phyloP scores from a whole-genome alignment of 495 filamentous ascomycete genomes.

The Collariella sp. region DNA sequence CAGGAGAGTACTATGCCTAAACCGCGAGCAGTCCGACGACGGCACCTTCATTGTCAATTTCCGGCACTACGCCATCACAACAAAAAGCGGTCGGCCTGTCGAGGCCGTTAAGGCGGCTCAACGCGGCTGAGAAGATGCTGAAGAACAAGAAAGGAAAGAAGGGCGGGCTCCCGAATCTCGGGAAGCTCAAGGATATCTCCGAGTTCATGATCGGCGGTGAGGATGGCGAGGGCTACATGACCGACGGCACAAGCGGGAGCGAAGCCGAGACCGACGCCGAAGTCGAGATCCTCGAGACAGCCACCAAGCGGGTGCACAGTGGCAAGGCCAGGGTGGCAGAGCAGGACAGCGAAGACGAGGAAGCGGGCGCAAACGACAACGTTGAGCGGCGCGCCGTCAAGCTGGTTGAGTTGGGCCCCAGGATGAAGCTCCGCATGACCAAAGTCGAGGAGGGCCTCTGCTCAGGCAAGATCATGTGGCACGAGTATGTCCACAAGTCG shows the following conservation, averaged over 20 bases:
- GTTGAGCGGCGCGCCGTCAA: slow-evolving; percentile 83
- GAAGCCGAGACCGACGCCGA: slow-evolving; percentile 93
- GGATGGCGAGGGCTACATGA: slow-evolving; percentile 70
- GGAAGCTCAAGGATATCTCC: slow-evolving; percentile 83
- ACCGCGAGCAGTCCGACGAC: slow-evolving; percentile 60
- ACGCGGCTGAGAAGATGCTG: slow-evolving; percentile 71
- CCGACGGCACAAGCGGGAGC: slow-evolving; percentile 71
- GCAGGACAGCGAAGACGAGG: slow-evolving; percentile 23
- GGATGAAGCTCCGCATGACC: slow-evolving; percentile 78
- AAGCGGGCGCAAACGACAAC: slow-evolving; percentile 30
- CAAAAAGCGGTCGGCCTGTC: slow-evolving; percentile 77
- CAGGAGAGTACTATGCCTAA: slow-evolving; percentile 79
- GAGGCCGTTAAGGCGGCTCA: slow-evolving; percentile 69
- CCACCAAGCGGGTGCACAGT: slow-evolving; percentile 61
- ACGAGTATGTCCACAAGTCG: slow-evolving; percentile 82
- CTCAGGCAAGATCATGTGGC: slow-evolving; percentile 91
- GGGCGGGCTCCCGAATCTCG: slow-evolving; percentile 75
- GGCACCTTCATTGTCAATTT: slow-evolving; percentile 79
- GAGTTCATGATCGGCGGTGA: slow-evolving; percentile 90
- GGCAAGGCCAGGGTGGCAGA: slow-evolving; percentile 42
- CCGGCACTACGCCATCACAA: slow-evolving; percentile 90
- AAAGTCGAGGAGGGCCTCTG: slow-evolving; percentile 97
- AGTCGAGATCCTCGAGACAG: slow-evolving; percentile 76
- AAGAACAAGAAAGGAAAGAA: slow-evolving; percentile 52
- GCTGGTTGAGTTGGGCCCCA: slow-evolving; percentile 82